Conservation (phyloP, 352 stramenopile species). For the Phytophthora tubulina region DNA sequence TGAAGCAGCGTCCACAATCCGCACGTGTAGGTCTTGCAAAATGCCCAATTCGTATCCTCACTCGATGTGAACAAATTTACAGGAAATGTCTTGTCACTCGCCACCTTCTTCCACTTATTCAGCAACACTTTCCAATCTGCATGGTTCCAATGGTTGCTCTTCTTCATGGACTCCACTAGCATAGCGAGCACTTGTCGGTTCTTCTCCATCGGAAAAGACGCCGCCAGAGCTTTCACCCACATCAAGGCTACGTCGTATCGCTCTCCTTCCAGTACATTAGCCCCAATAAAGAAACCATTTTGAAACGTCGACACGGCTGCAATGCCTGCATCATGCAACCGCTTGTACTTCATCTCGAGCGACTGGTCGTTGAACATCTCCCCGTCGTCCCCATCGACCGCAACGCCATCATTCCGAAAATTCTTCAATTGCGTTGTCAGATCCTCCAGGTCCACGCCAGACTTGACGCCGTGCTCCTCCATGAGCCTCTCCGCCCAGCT, state of each 20-base stretch:
- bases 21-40: slow-evolving; percentile 85
- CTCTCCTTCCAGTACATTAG: slow-evolving; percentile 65
- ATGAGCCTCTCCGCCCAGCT: slow-evolving; percentile 73
- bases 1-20: slow-evolving; percentile 88
- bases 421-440: slow-evolving; percentile 57
- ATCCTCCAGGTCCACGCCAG: slow-evolving; percentile 59
- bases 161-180: slow-evolving; percentile 50
- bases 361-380: slow-evolving; percentile 53
- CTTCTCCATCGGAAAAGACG: slow-evolving; percentile 69
- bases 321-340: slow-evolving; percentile 72
- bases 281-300: slow-evolving; percentile 78
- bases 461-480: slow-evolving; percentile 58
- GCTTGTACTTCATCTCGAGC: slow-evolving; percentile 71
- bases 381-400: slow-evolving; percentile 23
- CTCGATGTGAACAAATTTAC: slow-evolving; percentile 66
- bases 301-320: slow-evolving; percentile 77
- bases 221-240: slow-evolving; percentile 71
- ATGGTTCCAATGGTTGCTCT: slow-evolving; percentile 58
- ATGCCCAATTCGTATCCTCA: slow-evolving; percentile 56
- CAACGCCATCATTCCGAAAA: slow-evolving; percentile 51
- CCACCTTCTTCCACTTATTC: slow-evolving; percentile 65
- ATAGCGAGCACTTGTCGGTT: slow-evolving; percentile 66
- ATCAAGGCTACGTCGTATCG: slow-evolving; percentile 68
- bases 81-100: slow-evolving; percentile 62
- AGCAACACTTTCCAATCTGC: slow-evolving; percentile 70